Evolutionary conservation across 2,329 filamentous ascomycete genomes (phyloP).

Genomic region (Emmonsiellopsis sp.): DNA sequence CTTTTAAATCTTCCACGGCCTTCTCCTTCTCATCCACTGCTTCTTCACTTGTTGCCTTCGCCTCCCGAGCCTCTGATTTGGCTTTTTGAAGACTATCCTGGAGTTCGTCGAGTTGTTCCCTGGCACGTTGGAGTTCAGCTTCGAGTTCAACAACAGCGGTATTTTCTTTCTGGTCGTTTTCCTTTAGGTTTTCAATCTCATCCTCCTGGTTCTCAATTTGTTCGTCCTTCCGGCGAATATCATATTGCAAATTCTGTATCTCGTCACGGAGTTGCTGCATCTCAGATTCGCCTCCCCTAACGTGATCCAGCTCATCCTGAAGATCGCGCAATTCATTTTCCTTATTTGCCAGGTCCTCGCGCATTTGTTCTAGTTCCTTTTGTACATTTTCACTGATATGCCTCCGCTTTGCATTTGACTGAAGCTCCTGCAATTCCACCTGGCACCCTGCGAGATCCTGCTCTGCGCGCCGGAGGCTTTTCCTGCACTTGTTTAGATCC

Average conservation of each 20-base stretch:
- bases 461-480: slow-evolving; percentile 72
- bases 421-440: slow-evolving; percentile 70
- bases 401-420: slow-evolving; percentile 69
- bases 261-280: slow-evolving; percentile 61
- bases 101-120: slow-evolving; percentile 34
- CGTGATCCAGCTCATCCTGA: slow-evolving; percentile 47
- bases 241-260: slow-evolving; percentile 65
- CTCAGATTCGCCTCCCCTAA: slow-evolving; percentile 45
- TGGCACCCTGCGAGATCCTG: slow-evolving; percentile 77
- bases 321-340: slow-evolving; percentile 33
- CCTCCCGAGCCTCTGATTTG: slow-evolving; percentile 26
- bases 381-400: slow-evolving; percentile 63
- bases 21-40: slow-evolving; percentile 43
- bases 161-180: slow-evolving; percentile 34
- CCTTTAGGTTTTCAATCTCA: slow-evolving; percentile 58
- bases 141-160: slow-evolving; percentile 38
- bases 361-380: slow-evolving; percentile 45
- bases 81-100: slow-evolving; percentile 32
- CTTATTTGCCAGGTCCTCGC: slow-evolving; percentile 40
- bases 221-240: slow-evolving; percentile 66
- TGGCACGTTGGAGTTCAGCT: slow-evolving; percentile 38
- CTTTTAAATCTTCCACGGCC: slow-evolving; percentile 47
- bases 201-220: slow-evolving; percentile 65
- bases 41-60: slow-evolving; percentile 37
- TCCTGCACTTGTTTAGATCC: slow-evolving; percentile 78